Evolutionary conservation across 768 basidiomycete genomes (phyloP).

Genomic region (Steccherinum ochraceum): DNA sequence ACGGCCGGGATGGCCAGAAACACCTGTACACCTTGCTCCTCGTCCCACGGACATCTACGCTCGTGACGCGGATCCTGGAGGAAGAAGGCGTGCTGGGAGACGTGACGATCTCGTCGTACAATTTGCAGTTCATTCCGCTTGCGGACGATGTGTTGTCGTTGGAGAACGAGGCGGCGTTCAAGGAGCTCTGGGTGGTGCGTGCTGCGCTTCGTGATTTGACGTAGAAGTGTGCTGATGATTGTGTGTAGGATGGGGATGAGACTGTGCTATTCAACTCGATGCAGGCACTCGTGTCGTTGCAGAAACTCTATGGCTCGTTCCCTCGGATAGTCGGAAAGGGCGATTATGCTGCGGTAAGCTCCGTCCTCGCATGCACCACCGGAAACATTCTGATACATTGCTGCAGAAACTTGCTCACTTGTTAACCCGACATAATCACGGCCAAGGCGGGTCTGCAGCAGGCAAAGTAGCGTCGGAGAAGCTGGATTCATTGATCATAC

Average conservation of each 20-base stretch:
- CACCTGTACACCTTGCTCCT: slow-evolving; percentile 84
- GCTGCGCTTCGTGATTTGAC: neutral
- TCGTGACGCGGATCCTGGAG: slow-evolving; percentile 82
- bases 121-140: slow-evolving; percentile 89
- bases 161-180: slow-evolving; percentile 80
- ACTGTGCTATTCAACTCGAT: slow-evolving; percentile 85
- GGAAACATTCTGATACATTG: neutral
- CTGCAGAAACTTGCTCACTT: slow-evolving; percentile 70
- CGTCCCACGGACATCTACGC: slow-evolving; percentile 80
- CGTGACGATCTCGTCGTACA: slow-evolving; percentile 78
- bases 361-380: slow-evolving; percentile 1
- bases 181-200: slow-evolving; percentile 87
- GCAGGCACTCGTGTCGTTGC: slow-evolving; percentile 76
- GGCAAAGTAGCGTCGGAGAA: slow-evolving; percentile 33
- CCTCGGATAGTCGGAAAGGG: slow-evolving; percentile 94
- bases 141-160: slow-evolving; percentile 91
- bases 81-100: slow-evolving; percentile 99
- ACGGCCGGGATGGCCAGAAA: slow-evolving; percentile 62
- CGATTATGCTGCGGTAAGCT: slow-evolving; percentile 68
- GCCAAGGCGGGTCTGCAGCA: neutral
- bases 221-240: slow-evolving; percentile 6
- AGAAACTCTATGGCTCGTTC: slow-evolving; percentile 81
- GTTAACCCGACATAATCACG: neutral
- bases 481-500: slow-evolving; percentile 80
- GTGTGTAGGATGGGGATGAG: slow-evolving; percentile 82